Evolutionary conservation across 495 filamentous ascomycete genomes (phyloP).

Genomic region (Talaromyces adpressus): DNA sequence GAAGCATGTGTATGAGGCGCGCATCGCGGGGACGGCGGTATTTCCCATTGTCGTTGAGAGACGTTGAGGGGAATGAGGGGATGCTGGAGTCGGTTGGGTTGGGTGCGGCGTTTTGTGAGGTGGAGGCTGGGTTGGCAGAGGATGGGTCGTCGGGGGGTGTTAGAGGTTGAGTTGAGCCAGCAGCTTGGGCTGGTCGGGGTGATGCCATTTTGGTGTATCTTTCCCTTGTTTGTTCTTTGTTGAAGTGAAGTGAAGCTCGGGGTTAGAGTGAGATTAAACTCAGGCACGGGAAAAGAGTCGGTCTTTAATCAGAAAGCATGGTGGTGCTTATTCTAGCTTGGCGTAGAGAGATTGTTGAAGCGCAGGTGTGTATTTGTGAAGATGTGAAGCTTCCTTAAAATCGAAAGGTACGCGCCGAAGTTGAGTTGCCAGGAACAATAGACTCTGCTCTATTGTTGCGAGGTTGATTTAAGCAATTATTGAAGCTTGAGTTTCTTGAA

Average conservation of each 20-base stretch:
- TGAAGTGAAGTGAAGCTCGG: background rate
- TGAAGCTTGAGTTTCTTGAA: background rate
- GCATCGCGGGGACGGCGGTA: slow-evolving; percentile 82
- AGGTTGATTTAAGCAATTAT: background rate
- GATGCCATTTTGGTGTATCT: slow-evolving; percentile 28
- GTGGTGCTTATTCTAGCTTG: background rate
- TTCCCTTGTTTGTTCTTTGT: background rate
- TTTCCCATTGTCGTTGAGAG: slow-evolving; percentile 51
- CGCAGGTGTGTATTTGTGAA: background rate
- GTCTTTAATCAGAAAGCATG: background rate
- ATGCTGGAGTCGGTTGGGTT: slow-evolving; percentile 19
- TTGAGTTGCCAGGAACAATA: background rate
- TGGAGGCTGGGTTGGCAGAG: slow-evolving; percentile 14
- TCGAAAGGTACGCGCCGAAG: too few species aligned
- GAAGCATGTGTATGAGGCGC: slow-evolving; percentile 82
- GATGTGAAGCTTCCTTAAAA: background rate
- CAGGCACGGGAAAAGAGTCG: background rate
- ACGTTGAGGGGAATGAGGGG: slow-evolving; percentile 43
- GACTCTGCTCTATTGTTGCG: background rate
- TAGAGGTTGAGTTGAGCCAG: slow-evolving; percentile 33
- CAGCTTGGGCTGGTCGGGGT: slow-evolving; percentile 28
- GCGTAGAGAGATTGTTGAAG: background rate
- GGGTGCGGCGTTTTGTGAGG: slow-evolving; percentile 18
- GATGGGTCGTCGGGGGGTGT: slow-evolving; percentile 38
- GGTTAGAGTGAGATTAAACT: background rate